These are phyloP conservation scores for Coniophora puteana DNA, from an alignment of 1,284 basidiomycete species.

Conservation along the genomic window DNA sequence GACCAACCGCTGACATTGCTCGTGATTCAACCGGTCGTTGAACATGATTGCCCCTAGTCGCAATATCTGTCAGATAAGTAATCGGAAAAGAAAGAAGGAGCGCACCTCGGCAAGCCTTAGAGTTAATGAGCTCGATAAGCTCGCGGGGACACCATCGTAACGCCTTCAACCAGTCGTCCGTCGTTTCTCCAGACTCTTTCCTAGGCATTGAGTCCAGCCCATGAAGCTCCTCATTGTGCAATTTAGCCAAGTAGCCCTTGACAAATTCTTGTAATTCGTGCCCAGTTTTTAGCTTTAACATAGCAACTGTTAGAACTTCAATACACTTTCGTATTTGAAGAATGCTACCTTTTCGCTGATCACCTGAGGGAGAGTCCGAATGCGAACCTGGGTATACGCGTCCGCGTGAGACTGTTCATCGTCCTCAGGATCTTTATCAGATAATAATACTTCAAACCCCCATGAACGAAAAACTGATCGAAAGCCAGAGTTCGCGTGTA, in stretches of 20 bases:
- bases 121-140: slow-evolving; percentile 82
- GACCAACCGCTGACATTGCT: slow-evolving; percentile 73
- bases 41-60: slow-evolving; percentile 91
- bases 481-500: slow-evolving; percentile 38
- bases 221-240: slow-evolving; percentile 28
- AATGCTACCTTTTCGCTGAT: slow-evolving; percentile 63
- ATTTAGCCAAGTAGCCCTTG: slow-evolving; percentile 56
- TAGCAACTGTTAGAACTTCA: slow-evolving; percentile 7
- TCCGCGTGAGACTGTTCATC: slow-evolving; percentile 30
- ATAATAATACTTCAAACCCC: slow-evolving; percentile 50
- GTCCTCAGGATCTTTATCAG: slow-evolving; percentile 19
- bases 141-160: slow-evolving; percentile 76
- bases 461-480: slow-evolving; percentile 58
- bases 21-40: slow-evolving; percentile 70
- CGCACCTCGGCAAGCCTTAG: slow-evolving; percentile 88
- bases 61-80: slow-evolving; percentile 9
- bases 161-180: slow-evolving; percentile 62
- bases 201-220: slow-evolving; percentile 15
- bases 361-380: slow-evolving; percentile 58
- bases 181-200: slow-evolving; percentile 12
- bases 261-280: slow-evolving; percentile 66
- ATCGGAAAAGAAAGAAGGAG: slow-evolving; percentile 4
- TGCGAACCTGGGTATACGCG: slow-evolving; percentile 55
- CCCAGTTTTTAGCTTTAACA: slow-evolving; percentile 52
- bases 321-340: neutral